phyloP scores from a whole-genome alignment of 805 yeast genomes.

The Starmerella tilneyi region DNA sequence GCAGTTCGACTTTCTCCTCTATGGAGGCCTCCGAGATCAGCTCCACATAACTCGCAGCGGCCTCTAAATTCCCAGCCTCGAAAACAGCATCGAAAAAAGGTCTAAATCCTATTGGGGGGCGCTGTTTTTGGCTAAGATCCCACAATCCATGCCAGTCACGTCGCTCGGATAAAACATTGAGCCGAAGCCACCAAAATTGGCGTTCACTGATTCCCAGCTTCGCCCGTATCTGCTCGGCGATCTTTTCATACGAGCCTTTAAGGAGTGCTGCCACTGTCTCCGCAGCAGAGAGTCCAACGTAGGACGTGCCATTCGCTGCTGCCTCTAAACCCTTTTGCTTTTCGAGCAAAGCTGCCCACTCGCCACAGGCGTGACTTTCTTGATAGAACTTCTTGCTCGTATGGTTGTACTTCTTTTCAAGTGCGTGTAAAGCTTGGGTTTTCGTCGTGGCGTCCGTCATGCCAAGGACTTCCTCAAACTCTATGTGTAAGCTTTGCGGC shows the following conservation, averaged over 20 bases:
- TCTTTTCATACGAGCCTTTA: conserved; percentile 39
- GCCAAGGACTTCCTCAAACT: conserved; percentile 18
- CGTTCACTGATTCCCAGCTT: conserved; percentile 49
- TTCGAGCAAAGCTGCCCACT: conserved; percentile 37
- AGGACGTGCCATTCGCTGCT: conserved; percentile 34
- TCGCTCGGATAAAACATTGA: conserved; percentile 39
- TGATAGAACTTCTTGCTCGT: conserved; percentile 27
- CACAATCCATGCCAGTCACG: conserved; percentile 49
- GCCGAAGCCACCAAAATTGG: conserved; percentile 45
- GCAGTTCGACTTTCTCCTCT: conserved; percentile 42
- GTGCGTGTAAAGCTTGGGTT: conserved; percentile 26
- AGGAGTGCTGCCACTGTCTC: conserved; percentile 42
- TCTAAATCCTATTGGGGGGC: conserved; percentile 62
- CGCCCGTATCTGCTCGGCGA: conserved; percentile 41
- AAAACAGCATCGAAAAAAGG: conserved; percentile 50
- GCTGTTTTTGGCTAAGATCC: conserved; percentile 41
- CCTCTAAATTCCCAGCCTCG: conserved; percentile 45
- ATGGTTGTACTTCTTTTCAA: conserved; percentile 31
- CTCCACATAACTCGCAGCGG: conserved; percentile 51
- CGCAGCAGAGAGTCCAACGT: conserved; percentile 38
- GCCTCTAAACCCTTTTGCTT: conserved; percentile 39
- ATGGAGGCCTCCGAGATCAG: conserved; percentile 40
- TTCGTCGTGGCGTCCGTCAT: conserved; percentile 8
- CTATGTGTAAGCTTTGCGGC: conserved; percentile 13
- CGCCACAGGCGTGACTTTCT: conserved; percentile 37